Percentiles rank a stretch among this genome's conserved stretches.
These are phyloP conservation scores for Knufia petricola DNA, from an alignment of 2,329 filamentous ascomycete genomes.

Conservation along the genomic window DNA sequence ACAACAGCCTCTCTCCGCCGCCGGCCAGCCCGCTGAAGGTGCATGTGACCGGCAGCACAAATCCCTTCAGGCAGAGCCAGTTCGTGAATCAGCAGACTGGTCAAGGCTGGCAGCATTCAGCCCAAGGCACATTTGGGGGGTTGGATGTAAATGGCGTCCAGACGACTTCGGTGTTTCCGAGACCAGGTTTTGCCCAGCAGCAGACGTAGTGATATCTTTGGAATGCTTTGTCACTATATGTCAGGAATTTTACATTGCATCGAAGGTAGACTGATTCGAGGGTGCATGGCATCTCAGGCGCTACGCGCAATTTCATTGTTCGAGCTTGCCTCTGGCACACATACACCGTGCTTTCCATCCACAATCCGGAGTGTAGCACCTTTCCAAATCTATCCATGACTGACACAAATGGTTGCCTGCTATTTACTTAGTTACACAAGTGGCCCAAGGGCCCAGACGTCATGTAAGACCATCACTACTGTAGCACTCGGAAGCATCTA, in stretches of 20 bases:
- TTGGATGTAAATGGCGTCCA: constrained; percentile 63
- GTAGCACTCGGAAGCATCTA: no score
- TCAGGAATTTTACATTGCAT: neutral
- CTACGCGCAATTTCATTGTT: no score
- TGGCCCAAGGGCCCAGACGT: no score
- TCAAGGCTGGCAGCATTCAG: constrained; percentile 74
- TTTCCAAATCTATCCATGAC: no score
- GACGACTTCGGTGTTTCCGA: constrained; percentile 76
- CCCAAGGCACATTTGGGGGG: constrained; percentile 68
- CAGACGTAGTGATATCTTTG: neutral
- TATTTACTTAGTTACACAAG: no score
- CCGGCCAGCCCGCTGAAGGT: constrained; percentile 48
- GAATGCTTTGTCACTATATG: neutral
- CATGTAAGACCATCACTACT: no score
- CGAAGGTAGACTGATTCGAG: no score
- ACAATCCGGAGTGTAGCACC: no score
- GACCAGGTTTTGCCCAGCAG: constrained; percentile 47
- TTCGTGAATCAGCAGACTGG: constrained; percentile 87
- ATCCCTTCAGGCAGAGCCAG: constrained; percentile 84
- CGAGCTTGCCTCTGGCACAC: no score
- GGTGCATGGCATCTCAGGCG: no score
- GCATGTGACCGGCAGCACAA: constrained; percentile 79
- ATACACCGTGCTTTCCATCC: no score
- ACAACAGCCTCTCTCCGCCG: constrained; percentile 31
- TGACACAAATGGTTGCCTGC: no score